Evolutionary conservation across 2,329 filamentous ascomycete genomes (phyloP).

Genomic region (Penicillium concentricum): DNA sequence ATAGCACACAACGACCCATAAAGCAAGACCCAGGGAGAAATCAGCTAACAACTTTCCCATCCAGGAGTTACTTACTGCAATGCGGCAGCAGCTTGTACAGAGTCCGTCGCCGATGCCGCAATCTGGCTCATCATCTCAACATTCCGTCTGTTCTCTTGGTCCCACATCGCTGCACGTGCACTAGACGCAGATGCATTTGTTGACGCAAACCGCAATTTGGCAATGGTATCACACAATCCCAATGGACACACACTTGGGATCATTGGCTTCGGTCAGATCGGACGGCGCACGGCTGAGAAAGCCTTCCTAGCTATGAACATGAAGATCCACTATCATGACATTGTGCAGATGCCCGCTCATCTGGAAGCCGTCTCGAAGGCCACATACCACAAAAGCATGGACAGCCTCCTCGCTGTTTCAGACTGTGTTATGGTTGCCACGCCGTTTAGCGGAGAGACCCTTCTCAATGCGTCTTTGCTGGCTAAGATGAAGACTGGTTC

Average conservation of each 20-base stretch:
- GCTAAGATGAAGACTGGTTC: conserved; percentile 49
- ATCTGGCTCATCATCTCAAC: conserved; percentile 67
- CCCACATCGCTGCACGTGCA: conserved; percentile 55
- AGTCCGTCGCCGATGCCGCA: conserved; percentile 71
- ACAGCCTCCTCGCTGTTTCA: conserved; percentile 42
- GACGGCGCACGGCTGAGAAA: conserved; percentile 61
- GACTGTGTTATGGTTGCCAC: conserved; percentile 53
- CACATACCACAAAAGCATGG: conserved; percentile 43
- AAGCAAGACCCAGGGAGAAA: background rate
- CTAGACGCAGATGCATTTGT: conserved; percentile 50
- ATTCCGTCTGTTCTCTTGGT: conserved; percentile 68
- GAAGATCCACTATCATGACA: conserved; percentile 59
- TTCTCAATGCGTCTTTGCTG: conserved; percentile 46
- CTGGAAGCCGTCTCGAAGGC: conserved; percentile 43
- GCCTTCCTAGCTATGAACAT: conserved; percentile 62
- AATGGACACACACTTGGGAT: conserved; percentile 62
- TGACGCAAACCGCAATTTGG: conserved; percentile 60
- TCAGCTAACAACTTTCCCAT: background rate
- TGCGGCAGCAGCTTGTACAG: conserved; percentile 66
- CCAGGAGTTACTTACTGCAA: conserved; percentile 61
- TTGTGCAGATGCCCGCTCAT: conserved; percentile 39
- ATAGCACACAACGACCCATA: background rate
- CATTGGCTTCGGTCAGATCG: conserved; percentile 68
- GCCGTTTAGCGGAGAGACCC: conserved; percentile 41
- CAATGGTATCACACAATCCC: conserved; percentile 62